These are phyloP conservation scores for Thielaviopsis populi DNA, from an alignment of 2,329 filamentous ascomycete species.

Conservation along the genomic window DNA sequence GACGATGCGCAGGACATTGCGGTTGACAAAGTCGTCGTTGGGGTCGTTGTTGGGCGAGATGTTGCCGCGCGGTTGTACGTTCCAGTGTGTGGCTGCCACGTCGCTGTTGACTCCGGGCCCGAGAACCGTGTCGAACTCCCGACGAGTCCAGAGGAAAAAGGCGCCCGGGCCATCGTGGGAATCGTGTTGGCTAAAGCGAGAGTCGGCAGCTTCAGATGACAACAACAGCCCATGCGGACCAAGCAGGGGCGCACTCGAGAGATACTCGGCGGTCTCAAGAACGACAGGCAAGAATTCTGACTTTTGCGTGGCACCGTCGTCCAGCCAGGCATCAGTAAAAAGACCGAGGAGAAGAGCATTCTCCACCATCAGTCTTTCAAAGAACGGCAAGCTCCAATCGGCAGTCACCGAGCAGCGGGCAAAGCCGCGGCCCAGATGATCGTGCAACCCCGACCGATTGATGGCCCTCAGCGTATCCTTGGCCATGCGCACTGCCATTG, in stretches of 20 bases:
- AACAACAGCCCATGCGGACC: slow-evolving; percentile 60
- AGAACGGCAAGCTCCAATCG: slow-evolving; percentile 90
- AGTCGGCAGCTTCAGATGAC: slow-evolving; percentile 84
- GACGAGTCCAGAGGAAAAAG: slow-evolving; percentile 85
- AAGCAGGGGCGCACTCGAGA: slow-evolving; percentile 56
- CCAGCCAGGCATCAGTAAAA: slow-evolving; percentile 74
- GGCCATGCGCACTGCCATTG: slow-evolving; percentile 61
- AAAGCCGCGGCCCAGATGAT: slow-evolving; percentile 43
- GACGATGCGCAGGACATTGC: slow-evolving; percentile 69
- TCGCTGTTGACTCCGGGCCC: slow-evolving; percentile 38
- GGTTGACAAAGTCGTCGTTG: slow-evolving; percentile 86
- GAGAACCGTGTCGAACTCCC: slow-evolving; percentile 68
- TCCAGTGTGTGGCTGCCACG: slow-evolving; percentile 71
- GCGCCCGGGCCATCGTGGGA: slow-evolving; percentile 66
- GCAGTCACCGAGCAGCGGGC: slow-evolving; percentile 72
- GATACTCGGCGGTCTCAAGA: slow-evolving; percentile 72
- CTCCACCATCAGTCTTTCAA: slow-evolving; percentile 93
- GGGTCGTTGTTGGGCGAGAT: slow-evolving; percentile 69
- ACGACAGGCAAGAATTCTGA: slow-evolving; percentile 64
- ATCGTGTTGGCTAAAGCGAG: slow-evolving; percentile 56
- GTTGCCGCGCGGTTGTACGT: slow-evolving; percentile 71
- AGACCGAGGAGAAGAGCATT: slow-evolving; percentile 73
- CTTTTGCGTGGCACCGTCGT: slow-evolving; percentile 35
- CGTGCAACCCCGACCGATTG: slow-evolving; percentile 37
- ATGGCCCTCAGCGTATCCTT: slow-evolving; percentile 68